Evolutionary conservation across 139 green algal genomes (phyloP).

Genomic region (Yamagishiella unicocca): DNA sequence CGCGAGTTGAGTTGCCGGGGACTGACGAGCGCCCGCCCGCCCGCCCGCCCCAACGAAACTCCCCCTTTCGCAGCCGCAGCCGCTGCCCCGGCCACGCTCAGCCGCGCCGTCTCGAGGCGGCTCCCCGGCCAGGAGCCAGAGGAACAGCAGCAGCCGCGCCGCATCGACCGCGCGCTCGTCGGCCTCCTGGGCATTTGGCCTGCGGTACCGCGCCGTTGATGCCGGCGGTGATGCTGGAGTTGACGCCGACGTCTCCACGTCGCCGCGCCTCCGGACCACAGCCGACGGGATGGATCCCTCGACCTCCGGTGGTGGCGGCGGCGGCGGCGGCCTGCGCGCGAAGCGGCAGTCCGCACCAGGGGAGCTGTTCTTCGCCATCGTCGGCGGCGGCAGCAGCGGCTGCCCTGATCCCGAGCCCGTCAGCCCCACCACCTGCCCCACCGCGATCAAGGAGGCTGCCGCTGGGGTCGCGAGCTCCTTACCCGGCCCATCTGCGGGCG

Average conservation of each 20-base stretch:
- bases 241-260: not conserved
- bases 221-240: not conserved
- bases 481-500: no score
- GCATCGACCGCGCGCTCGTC: not conserved
- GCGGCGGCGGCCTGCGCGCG: not conserved
- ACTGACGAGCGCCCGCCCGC: not conserved
- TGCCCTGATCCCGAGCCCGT: not conserved
- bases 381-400: not conserved
- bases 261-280: no score
- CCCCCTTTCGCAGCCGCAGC: not conserved
- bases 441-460: no score
- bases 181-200: not conserved
- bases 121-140: not conserved
- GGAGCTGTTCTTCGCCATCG: not conserved
- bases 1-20: not conserved
- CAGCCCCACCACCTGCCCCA: not conserved
- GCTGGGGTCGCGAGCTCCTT: no score
- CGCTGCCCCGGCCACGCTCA: not conserved
- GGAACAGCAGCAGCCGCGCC: not conserved
- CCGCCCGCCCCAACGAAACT: not conserved
- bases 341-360: conserved; percentile 33
- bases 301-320: not conserved
- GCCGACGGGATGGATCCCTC: not conserved
- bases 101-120: not conserved
- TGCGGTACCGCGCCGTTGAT: not conserved